Conservation (phyloP, 257 asterid genomes). For the Capsicum chinense region DNA sequence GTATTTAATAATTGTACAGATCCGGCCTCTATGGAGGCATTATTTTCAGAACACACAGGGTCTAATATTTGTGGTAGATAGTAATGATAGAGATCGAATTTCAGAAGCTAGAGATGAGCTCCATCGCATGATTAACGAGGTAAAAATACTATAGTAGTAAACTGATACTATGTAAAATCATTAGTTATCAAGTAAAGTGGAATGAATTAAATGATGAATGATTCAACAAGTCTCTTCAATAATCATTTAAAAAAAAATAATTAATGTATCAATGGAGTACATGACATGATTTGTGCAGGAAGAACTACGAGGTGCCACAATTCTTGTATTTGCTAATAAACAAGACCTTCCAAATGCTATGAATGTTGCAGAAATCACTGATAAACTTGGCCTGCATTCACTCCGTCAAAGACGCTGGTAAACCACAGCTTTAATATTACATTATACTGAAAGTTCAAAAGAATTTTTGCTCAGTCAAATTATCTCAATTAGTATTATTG, state of each 20-base stretch:
- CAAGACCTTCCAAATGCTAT: conserved; percentile 57
- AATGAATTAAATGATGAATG: too few species aligned
- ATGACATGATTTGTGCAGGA: conserved; percentile 33
- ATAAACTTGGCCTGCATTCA: conserved; percentile 48
- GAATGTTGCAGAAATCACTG: conserved; percentile 51
- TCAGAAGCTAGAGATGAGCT: conserved; percentile 57
- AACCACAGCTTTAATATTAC: not conserved
- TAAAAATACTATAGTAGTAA: not conserved
- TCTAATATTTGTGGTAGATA: conserved; percentile 57
- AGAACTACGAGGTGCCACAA: conserved; percentile 43
- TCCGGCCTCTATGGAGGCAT: conserved; percentile 55
- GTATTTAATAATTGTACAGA: conserved; percentile 34
- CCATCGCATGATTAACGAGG: conserved; percentile 55
- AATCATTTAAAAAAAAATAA: too few species aligned
- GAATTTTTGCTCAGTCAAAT: too few species aligned
- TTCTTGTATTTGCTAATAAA: conserved; percentile 55
- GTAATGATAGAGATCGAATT: conserved; percentile 50
- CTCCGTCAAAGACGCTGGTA: conserved; percentile 55
- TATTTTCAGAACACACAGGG: conserved; percentile 56
- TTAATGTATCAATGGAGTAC: too few species aligned
- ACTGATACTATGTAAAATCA: too few species aligned
- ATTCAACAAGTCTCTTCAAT: too few species aligned
- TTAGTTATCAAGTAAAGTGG: too few species aligned
- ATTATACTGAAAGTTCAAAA: not conserved
- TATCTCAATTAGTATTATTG: too few species aligned